phyloP scores from a whole-genome alignment of 495 filamentous ascomycete species.

The Collariella sp. region DNA sequence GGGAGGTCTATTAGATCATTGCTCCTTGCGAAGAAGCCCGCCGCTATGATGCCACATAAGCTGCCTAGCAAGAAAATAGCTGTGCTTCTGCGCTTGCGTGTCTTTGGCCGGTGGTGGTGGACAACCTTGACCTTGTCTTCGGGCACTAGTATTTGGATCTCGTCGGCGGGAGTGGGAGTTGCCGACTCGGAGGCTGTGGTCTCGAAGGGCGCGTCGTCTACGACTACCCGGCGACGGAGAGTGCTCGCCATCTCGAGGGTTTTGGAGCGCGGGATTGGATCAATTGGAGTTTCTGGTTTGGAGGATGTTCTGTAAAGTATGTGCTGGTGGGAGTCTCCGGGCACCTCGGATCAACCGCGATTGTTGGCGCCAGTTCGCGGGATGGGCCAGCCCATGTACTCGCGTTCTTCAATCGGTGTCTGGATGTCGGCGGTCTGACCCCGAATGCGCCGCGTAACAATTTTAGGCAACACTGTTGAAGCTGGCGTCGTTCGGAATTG shows the following conservation, averaged over 20 bases:
- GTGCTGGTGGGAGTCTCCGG: background rate
- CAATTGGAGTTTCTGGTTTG: background rate
- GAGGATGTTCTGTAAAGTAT: no score
- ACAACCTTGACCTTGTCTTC: conserved; percentile 37
- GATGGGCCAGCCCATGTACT: background rate
- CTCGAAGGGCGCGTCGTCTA: no score
- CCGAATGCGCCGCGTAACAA: background rate
- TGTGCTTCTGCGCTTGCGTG: conserved; percentile 59
- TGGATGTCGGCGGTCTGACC: background rate
- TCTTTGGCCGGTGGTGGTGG: conserved; percentile 34
- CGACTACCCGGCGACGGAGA: conserved; percentile 41
- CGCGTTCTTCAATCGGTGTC: background rate
- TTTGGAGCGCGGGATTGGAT: background rate
- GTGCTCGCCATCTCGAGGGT: conserved; percentile 33
- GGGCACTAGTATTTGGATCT: conserved; percentile 36
- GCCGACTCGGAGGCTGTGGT: conserved; percentile 25
- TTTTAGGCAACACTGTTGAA: no score
- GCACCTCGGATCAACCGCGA: background rate
- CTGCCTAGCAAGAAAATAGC: conserved; percentile 79
- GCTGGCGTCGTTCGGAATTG: no score
- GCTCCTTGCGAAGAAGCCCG: conserved; percentile 74
- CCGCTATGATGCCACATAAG: conserved; percentile 70
- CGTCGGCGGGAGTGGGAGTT: conserved; percentile 30
- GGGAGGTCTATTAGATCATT: conserved; percentile 80
- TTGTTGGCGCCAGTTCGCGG: background rate